A percentile compares a stretch with the other conserved stretches of the same genome.
phyloP scores from a whole-genome alignment of 345 rosid genomes.

The Lepidium didymum region DNA sequence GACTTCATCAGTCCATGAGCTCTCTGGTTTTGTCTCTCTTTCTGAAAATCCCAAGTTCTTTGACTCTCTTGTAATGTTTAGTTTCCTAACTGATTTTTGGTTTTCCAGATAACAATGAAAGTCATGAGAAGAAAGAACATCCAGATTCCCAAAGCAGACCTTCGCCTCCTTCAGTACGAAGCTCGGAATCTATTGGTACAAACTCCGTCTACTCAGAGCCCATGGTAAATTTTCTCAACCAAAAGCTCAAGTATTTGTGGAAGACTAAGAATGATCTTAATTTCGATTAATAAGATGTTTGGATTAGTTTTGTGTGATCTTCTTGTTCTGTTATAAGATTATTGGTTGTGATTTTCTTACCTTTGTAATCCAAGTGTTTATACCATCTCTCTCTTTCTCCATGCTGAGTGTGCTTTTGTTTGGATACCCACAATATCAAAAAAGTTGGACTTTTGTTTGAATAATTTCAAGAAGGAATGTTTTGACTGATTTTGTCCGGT shows the following conservation, averaged over 20 bases:
- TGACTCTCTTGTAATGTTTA: not conserved
- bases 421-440: not conserved
- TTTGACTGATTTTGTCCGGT: not conserved
- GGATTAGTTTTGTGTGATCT: not conserved
- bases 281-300: not conserved
- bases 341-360: not conserved
- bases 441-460: not conserved
- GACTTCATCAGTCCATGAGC: constrained; percentile 33
- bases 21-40: constrained; percentile 23
- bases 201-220: constrained; percentile 46
- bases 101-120: constrained; percentile 53
- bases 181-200: constrained; percentile 44
- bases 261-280: not conserved
- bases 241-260: not conserved
- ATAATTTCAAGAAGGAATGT: not conserved
- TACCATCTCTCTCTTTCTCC: not conserved
- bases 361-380: not conserved
- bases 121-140: constrained; percentile 58
- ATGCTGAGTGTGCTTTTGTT: not conserved
- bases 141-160: constrained; percentile 42
- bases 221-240: constrained; percentile 41
- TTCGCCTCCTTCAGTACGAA: constrained; percentile 38
- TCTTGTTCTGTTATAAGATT: not conserved
- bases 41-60: not conserved
- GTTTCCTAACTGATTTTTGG: not conserved